Evolutionary conservation across 331 rosid genomes (phyloP), one percentile per base, ranked within the genome.

Genomic region (Arachis monticola): DNA sequence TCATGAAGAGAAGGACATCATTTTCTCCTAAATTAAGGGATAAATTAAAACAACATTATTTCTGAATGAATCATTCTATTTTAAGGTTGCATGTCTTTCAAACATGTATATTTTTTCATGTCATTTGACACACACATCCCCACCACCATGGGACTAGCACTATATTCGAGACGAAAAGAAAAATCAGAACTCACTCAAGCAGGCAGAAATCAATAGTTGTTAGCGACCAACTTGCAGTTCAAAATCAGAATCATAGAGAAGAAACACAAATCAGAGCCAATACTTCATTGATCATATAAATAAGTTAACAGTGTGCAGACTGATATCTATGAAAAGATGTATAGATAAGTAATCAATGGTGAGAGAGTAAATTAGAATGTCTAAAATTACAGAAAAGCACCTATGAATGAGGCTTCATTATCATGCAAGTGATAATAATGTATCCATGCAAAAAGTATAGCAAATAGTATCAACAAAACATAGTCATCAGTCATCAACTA

Each of bases 191-290:
- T 60, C 17, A 27, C 27, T 48, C 48, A 3, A 9, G 5, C 30
- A 13, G 68, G 68, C 47, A 75, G 66, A 58, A 55, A 66, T 42
- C n/a, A 63, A 74, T 14, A 40, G 47, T 53, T 40, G 27, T 32
- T 32, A 32, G 3, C 38, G 3, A 32, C 38, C 4, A 32, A 32
- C 38, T 32, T 32, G 38, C 38, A 32, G 3, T 32, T 32, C 38
- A 32, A 3, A 32, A 32, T 32, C 38, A 32, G 38, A 32, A 46
- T 45, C 17, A 56, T 57, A 66, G 48, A 52, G 35, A 65, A 12
- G 31, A 51, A n/a, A 64, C 55, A 74, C 53, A 40, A 5, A 59
- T 7, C 7, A 47, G 27, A 65, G 50, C 58, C 22, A 40, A 75
- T 56, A 75, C 42, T 63, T 22, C 8, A 75, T 44, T 59, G 32